Percentiles rank a stretch among this genome's conserved stretches.
Evolutionary conservation across 2,329 filamentous ascomycete species (phyloP).

Genomic region (Claviceps arundinis): DNA sequence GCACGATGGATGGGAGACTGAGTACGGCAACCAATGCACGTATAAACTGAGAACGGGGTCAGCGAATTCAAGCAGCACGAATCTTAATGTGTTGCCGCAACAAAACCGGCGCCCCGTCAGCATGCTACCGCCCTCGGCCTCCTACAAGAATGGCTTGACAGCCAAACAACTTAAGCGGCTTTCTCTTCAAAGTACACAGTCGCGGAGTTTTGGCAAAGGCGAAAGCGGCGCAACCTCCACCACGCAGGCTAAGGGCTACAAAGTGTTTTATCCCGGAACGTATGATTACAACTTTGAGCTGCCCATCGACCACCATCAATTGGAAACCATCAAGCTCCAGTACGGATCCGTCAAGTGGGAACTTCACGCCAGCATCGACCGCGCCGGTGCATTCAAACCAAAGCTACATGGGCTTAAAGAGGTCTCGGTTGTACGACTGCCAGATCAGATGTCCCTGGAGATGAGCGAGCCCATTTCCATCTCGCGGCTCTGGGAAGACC

Average conservation of each 20-base stretch:
- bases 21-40: conserved; percentile 50
- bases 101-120: conserved; percentile 8
- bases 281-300: conserved; percentile 69
- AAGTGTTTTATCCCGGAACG: conserved; percentile 64
- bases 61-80: conserved; percentile 23
- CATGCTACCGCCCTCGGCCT: conserved; percentile 6
- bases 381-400: conserved; percentile 78
- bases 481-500: conserved; percentile 86
- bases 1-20: conserved; percentile 45
- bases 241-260: conserved; percentile 58
- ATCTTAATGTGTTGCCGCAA: conserved; percentile 12
- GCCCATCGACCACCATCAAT: conserved; percentile 74
- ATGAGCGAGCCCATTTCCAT: conserved; percentile 90
- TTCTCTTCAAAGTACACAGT: conserved; percentile 68
- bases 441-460: conserved; percentile 77
- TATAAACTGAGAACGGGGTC: conserved; percentile 32
- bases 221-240: conserved; percentile 53
- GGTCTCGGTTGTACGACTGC: conserved; percentile 70
- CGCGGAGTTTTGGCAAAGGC: conserved; percentile 72
- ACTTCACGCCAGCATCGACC: conserved; percentile 71
- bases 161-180: conserved; percentile 49
- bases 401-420: conserved; percentile 76
- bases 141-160: conserved; percentile 14
- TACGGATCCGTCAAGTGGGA: conserved; percentile 82
- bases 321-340: conserved; percentile 80